Evolutionary conservation across 495 filamentous ascomycete species (phyloP).

Genomic region (Schizothecium vesticola): DNA sequence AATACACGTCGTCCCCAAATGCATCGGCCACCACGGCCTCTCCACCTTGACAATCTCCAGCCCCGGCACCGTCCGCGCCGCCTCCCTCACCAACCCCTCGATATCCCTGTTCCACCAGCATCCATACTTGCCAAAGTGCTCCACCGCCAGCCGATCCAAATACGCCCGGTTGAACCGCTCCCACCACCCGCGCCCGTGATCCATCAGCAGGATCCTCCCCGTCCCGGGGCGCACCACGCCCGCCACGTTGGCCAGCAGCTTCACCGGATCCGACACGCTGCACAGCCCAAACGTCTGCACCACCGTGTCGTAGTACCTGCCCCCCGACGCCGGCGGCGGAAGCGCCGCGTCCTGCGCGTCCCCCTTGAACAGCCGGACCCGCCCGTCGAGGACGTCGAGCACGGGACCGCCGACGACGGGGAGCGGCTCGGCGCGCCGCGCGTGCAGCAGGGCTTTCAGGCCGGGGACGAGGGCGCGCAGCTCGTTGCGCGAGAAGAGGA

Average conservation of each 20-base stretch:
- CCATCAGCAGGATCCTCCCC: slow-evolving; percentile 77
- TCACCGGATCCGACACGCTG: slow-evolving; percentile 69
- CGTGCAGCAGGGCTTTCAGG: slow-evolving; percentile 25
- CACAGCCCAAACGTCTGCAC: slow-evolving; percentile 93
- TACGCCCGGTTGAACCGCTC: slow-evolving; percentile 66
- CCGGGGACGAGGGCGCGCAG: slow-evolving; percentile 32
- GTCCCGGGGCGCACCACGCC: slow-evolving; percentile 44
- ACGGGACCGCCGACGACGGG: slow-evolving; percentile 13
- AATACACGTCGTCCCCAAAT: slow-evolving; percentile 62
- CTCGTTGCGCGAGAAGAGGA: slow-evolving; percentile 36
- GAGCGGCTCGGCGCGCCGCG: slow-evolving; percentile 17
- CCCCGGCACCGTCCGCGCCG: slow-evolving; percentile 57
- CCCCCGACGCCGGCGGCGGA: slow-evolving; percentile 14
- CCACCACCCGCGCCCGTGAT: slow-evolving; percentile 81
- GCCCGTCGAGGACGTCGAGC: slow-evolving; percentile 30
- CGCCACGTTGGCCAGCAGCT: slow-evolving; percentile 58
- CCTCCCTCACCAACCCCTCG: slow-evolving; percentile 58
- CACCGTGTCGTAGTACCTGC: slow-evolving; percentile 68
- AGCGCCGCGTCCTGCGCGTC: slow-evolving; percentile 32
- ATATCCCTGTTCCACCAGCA: slow-evolving; percentile 99
- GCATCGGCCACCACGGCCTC: slow-evolving; percentile 51
- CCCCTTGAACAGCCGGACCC: slow-evolving; percentile 34
- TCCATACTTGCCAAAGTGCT: slow-evolving; percentile 78
- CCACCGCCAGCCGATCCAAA: slow-evolving; percentile 68
- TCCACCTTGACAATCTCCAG: slow-evolving; percentile 68